Evolutionary conservation across 495 filamentous ascomycete genomes (phyloP), one percentile per base, ranked within the genome.

Genomic region (Glutinoglossum americanum): DNA sequence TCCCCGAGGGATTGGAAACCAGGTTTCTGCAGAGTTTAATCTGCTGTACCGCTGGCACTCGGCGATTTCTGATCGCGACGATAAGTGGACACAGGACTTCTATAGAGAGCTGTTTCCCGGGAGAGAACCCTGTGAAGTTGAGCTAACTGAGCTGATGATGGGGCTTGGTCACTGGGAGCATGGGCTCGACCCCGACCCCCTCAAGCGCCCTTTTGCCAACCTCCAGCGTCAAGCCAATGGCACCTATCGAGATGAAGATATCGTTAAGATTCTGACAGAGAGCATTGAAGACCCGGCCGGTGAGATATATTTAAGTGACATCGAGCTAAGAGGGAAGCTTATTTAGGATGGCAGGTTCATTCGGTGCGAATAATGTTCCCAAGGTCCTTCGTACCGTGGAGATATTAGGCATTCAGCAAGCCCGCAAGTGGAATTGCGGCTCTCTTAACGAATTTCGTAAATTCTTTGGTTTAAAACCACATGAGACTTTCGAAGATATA

Each of bases 371-470:
- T 9, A 82, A 85, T 61, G 83, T 93, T 0, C 89, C 89, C 0
- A 69, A 71, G 13, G 74, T 85, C 45, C 76, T 95, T 72, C 77
- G 77, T 51, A 75, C 78, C 15, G 75, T 94, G 13, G 89, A 95
- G 65, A 82, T 90, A 47, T 74, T 95, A 0, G 88, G 89, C 44
- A 94, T 95, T 57, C 76, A 86, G 62, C 87, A 93, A 61, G 82
- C 83, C 3, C 80, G 89, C 13, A 74, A 78, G 21, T 94, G 89
- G 89, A 86, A 88, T 60, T 63, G 89, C 23, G 82, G 83, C 0
- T 82, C 84, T 2, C 70, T 95, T 55, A 95, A 95, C 66, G 89
- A 95, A 67, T 90, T 95, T 71, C 74, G 89, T 35, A 74, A 80
- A 61, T 87, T 85, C 71, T 90, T 93, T 62, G 81, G 79, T 11